These are phyloP conservation scores for Alternaria ventricosa DNA, from an alignment of 2,329 filamentous ascomycete species.

Conservation along the genomic window DNA sequence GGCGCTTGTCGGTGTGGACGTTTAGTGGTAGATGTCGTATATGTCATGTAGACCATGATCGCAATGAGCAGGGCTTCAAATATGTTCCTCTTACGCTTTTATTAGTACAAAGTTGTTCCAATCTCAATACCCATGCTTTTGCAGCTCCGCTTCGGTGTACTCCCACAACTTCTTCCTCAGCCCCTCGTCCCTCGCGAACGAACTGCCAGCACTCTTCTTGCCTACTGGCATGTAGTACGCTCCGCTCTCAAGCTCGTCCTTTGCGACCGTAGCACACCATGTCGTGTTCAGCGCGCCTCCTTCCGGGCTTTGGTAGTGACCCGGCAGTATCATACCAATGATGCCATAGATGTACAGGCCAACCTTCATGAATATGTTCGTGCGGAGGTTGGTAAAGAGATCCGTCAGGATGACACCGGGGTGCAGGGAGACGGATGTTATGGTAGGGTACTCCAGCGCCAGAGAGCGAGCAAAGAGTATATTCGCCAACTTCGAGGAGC, in stretches of 20 bases:
- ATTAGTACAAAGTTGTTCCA: not conserved
- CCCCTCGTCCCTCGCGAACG: constrained; percentile 35
- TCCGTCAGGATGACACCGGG: constrained; percentile 59
- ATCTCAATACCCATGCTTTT: constrained; percentile 38
- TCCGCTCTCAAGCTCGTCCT: constrained; percentile 49
- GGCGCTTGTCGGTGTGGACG: not conserved
- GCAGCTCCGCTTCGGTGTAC: constrained; percentile 46
- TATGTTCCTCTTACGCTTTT: not conserved
- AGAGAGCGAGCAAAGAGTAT: constrained; percentile 55
- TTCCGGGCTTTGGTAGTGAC: constrained; percentile 34
- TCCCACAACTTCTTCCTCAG: constrained; percentile 48
- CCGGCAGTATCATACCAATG: constrained; percentile 34
- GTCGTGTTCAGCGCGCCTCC: constrained; percentile 52
- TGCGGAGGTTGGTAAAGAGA: constrained; percentile 40
- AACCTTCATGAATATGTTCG: constrained; percentile 32
- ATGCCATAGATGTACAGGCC: constrained; percentile 34
- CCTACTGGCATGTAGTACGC: constrained; percentile 52
- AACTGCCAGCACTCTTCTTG: constrained; percentile 27
- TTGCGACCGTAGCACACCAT: constrained; percentile 49
- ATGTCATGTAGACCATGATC: not conserved
- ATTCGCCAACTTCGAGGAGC: constrained; percentile 59
- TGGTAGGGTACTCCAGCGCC: constrained; percentile 52
- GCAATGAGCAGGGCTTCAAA: not conserved
- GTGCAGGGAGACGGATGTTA: constrained; percentile 55
- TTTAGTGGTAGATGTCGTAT: not conserved